Base-by-base conservation (phyloP, 2,329 filamentous ascomycete genomes). In the Camptophora hylomeconis region DNA sequence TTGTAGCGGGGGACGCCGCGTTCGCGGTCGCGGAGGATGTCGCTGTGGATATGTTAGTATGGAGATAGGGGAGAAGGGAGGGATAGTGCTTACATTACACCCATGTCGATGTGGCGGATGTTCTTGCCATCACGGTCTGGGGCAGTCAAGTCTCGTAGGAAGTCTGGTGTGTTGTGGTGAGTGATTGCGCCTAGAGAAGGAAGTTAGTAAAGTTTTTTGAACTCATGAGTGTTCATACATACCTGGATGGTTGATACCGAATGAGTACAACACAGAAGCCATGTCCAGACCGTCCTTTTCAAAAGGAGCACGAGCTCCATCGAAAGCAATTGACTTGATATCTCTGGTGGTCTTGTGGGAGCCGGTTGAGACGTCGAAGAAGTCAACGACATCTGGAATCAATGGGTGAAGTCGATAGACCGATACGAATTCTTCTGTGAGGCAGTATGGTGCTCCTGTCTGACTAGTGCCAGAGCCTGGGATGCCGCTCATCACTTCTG, bases 121-220 rank as follows among this genome's bases (percentile, higher is more conserved):
- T n/a, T n/a, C n/a, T n/a, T n/a, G n/a, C n/a, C n/a, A n/a, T n/a
- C n/a, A 12, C 55, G 56, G 28, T 64, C 57, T 0, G 60, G 59
- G 1, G 51, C 54, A 10, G 45, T 39, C 2, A 63, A 44, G 26
- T 55, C 44, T 13, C 56, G 53, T 7, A 64, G 43, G 41, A 64
- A 57, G 28, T 49, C 37, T 1, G 58, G 56, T 24, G 50, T 54
- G 28, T 56, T 57, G 27, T 56, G 50, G 24, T 49, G 42, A 2
- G 54, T 61, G 27, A 64, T 57, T 5, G 60, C 59, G 26, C 60
- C 60, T n/a, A n/a, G n/a, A n/a, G n/a, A n/a, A n/a, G n/a, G n/a
- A n/a, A n/a, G n/a, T n/a, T n/a, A n/a, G n/a, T n/a, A n/a, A n/a
- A n/a, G n/a, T n/a, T n/a, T n/a, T n/a, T n/a, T n/a, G n/a, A n/a